Evolutionary conservation across 257 asterid species (phyloP).

Genomic region (Solanum paucissectum): DNA sequence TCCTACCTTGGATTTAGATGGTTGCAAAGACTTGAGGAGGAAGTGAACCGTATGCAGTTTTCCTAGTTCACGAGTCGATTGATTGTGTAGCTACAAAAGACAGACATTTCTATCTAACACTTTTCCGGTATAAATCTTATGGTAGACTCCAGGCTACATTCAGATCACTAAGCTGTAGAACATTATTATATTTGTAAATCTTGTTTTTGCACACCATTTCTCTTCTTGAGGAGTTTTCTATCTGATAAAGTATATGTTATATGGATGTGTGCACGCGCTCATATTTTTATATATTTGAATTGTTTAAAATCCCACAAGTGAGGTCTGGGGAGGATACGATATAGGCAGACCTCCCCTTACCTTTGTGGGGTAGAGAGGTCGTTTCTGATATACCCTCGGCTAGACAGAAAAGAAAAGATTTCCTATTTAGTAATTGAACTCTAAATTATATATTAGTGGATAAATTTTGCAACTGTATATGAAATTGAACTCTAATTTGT

Average conservation of each 20-base stretch:
- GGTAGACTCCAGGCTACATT: neutral
- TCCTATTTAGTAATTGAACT: too few relatives aligned
- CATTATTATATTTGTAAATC: neutral
- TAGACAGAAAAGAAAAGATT: too few relatives aligned
- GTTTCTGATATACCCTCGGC: too few relatives aligned
- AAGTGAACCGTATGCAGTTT: slow-evolving; percentile 30
- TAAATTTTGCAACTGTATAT: neutral
- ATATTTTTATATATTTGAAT: too few relatives aligned
- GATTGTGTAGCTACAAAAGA: neutral
- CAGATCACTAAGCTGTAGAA: neutral
- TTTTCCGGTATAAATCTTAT: too few relatives aligned
- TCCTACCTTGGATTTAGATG: slow-evolving; percentile 83
- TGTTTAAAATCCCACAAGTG: too few relatives aligned
- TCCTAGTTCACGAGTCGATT: neutral
- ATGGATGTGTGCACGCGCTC: too few relatives aligned
- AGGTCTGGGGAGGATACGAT: too few relatives aligned
- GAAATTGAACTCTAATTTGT: too few relatives aligned
- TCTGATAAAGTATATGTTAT: neutral
- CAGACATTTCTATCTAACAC: too few relatives aligned
- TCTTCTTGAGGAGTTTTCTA: neutral
- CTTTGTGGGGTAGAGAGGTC: too few relatives aligned
- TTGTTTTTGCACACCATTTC: neutral
- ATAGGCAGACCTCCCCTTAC: too few relatives aligned
- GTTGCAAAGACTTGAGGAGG: slow-evolving; percentile 60
- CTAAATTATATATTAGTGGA: neutral